Percentiles rank a stretch among this genome's conserved stretches.
Conservation (phyloP, 192 early-diverging fungal species). For the Kickxella alabastrina region DNA sequence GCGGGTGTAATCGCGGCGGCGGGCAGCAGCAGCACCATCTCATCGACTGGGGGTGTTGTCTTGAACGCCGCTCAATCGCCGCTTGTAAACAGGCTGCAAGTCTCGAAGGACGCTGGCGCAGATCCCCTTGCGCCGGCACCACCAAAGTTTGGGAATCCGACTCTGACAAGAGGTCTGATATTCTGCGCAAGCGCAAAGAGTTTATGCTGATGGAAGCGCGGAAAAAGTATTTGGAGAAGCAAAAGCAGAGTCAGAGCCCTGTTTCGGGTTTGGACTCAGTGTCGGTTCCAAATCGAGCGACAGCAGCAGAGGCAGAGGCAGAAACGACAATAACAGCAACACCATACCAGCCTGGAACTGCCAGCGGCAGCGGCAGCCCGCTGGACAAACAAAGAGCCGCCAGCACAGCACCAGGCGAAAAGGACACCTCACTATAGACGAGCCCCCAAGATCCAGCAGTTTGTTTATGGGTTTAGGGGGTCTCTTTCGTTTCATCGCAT, state of each 20-base stretch:
- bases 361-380: too few species aligned
- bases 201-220: conserved; percentile 50
- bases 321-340: too few species aligned
- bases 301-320: too few species aligned
- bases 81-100: conserved; percentile 29
- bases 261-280: too few species aligned
- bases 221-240: conserved; percentile 38
- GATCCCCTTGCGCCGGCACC: conserved; percentile 22
- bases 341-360: too few species aligned
- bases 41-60: conserved; percentile 18
- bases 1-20: not conserved
- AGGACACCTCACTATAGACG: too few species aligned
- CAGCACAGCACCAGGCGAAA: not conserved
- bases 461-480: too few species aligned
- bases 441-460: too few species aligned
- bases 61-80: conserved; percentile 41
- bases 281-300: too few species aligned
- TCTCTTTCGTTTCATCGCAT: too few species aligned
- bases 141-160: conserved; percentile 47
- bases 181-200: conserved; percentile 42
- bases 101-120: conserved; percentile 17
- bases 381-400: not conserved
- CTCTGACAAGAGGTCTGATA: conserved; percentile 25
- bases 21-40: not conserved
- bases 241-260: conserved; percentile 1